Conservation (phyloP, 306 rosid species). For the Mimosa pudica region DNA sequence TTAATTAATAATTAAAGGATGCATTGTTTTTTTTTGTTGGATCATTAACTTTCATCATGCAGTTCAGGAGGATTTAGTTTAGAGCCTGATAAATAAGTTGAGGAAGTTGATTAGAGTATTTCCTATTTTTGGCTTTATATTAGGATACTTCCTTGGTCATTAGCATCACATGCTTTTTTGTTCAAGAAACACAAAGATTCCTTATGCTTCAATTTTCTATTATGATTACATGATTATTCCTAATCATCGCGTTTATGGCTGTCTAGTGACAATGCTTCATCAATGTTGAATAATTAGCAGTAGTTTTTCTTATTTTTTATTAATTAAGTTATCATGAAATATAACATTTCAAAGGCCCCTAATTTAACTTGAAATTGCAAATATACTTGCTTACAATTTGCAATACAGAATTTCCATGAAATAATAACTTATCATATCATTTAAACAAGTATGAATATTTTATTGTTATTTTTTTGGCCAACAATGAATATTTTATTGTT, state of each 20-base stretch:
- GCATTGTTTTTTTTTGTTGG: not conserved
- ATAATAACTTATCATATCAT: no score
- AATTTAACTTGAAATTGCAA: no score
- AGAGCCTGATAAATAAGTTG: not conserved
- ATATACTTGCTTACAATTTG: no score
- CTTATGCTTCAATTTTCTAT: constrained; percentile 17
- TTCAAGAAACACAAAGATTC: constrained; percentile 1
- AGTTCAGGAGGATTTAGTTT: not conserved
- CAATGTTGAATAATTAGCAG: constrained; percentile 17
- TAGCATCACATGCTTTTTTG: constrained; percentile 11
- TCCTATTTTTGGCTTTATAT: not conserved
- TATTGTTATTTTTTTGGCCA: no score
- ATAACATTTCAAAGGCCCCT: no score
- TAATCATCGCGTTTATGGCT: constrained; percentile 33
- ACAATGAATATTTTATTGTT: no score
- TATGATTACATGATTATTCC: not conserved
- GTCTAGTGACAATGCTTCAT: constrained; percentile 16
- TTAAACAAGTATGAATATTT: no score
- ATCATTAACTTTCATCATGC: constrained; percentile 4
- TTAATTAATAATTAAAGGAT: not conserved
- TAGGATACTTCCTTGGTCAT: not conserved
- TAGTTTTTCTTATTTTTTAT: not conserved
- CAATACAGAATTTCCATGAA: no score
- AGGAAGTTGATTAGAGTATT: not conserved
- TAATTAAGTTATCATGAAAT: no score